A percentile compares a stretch with the other conserved stretches of the same genome.
Evolutionary conservation across 2,329 filamentous ascomycete genomes (phyloP).

Genomic region (Fusarium mundagurra): DNA sequence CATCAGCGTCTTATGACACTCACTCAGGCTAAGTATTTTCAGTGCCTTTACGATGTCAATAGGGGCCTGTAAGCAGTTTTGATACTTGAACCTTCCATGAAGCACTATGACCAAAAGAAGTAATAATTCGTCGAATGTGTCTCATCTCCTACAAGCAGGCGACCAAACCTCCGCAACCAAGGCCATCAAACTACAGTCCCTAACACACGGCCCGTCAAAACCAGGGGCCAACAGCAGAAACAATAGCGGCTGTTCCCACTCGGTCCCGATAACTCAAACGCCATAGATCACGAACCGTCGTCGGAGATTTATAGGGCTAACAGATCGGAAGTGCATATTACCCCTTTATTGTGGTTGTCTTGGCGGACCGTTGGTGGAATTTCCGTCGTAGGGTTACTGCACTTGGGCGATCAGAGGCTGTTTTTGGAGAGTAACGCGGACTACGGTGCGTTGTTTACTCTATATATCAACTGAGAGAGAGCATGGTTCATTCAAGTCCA

Average conservation of each 20-base stretch:
- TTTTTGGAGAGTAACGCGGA: neutral
- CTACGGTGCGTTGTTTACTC: fast-evolving
- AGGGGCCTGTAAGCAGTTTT: too few relatives aligned
- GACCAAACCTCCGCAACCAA: neutral
- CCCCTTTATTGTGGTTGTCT: neutral
- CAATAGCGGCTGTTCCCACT: neutral
- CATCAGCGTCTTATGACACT: too few relatives aligned
- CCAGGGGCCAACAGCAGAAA: neutral
- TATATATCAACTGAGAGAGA: neutral
- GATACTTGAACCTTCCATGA: too few relatives aligned
- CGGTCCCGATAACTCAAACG: neutral
- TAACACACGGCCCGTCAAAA: neutral
- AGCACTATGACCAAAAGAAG: too few relatives aligned
- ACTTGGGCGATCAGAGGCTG: neutral
- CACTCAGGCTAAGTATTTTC: too few relatives aligned
- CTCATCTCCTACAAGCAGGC: neutral
- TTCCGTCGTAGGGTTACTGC: neutral
- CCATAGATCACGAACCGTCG: neutral
- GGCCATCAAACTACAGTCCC: too few relatives aligned
- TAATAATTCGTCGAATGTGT: too few relatives aligned
- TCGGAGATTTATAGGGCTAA: neutral
- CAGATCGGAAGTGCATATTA: neutral
- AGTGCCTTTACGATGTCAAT: too few relatives aligned
- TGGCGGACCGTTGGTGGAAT: neutral
- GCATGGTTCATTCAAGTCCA: fast-evolving